These are phyloP conservation scores for Wickerhamomyces pijperi DNA, from an alignment of 805 yeast species.

Conservation along the genomic window DNA sequence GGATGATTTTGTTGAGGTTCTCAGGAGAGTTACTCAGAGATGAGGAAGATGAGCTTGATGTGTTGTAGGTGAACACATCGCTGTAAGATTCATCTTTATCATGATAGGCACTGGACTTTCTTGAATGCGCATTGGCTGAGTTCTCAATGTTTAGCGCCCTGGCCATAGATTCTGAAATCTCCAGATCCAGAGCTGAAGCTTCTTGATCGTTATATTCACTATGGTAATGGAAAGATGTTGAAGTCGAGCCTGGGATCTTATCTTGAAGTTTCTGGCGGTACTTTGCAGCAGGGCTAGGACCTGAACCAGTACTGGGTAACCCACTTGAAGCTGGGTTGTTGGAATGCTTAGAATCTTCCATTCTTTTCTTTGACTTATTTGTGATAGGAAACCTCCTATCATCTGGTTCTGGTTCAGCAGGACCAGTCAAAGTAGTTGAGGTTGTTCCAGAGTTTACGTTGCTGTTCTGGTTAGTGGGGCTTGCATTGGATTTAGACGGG, in stretches of 20 bases:
- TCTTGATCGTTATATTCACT: constrained; percentile 6
- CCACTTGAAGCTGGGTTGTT: constrained; percentile 4
- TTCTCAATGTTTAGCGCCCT: constrained; percentile 18
- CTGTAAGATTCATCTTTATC: constrained; percentile 17
- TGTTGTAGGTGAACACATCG: constrained; percentile 16
- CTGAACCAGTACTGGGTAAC: not conserved
- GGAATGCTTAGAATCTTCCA: constrained; percentile 1
- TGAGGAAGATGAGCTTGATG: constrained; percentile 13
- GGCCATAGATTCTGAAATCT: constrained; percentile 23
- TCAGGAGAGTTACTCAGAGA: constrained; percentile 16
- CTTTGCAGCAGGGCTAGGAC: not conserved
- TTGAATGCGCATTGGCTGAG: not conserved
- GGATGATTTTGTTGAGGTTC: not conserved
- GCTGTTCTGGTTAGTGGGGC: constrained; percentile 24
- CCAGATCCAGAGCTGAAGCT: constrained; percentile 17
- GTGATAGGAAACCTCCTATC: constrained; percentile 35
- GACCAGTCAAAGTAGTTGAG: constrained; percentile 17
- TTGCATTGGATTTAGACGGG: constrained; percentile 39
- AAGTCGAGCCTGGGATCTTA: not conserved
- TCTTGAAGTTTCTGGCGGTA: not conserved
- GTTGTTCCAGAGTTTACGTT: constrained; percentile 19
- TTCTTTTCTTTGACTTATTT: constrained; percentile 10
- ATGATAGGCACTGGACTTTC: constrained; percentile 1
- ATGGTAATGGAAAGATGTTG: constrained; percentile 9
- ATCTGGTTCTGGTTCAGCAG: constrained; percentile 34